Evolutionary conservation across 768 basidiomycete genomes (phyloP).

Genomic region (Serendipita vermifera): DNA sequence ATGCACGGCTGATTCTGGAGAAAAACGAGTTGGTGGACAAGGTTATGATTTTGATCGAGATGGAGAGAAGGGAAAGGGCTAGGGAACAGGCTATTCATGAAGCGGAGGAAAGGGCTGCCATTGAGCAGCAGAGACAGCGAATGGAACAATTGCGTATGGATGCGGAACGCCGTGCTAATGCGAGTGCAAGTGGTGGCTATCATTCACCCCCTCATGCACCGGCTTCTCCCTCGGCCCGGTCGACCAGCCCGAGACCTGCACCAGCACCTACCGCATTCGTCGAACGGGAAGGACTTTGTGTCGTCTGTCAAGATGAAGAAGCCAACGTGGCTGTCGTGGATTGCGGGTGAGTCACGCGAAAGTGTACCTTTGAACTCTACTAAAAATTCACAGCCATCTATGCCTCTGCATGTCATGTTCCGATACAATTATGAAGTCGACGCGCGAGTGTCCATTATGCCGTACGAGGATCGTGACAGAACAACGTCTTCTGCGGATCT

Average conservation of each 20-base stretch:
- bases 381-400: constrained; percentile 43
- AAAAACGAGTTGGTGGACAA: constrained; percentile 72
- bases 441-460: constrained; percentile 82
- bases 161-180: constrained; percentile 6
- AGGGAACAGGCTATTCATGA: constrained; percentile 35
- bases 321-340: constrained; percentile 89
- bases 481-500: constrained; percentile 66
- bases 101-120: constrained; percentile 28
- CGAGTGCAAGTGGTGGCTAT: not conserved
- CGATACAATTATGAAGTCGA: constrained; percentile 62
- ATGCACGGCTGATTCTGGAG: constrained; percentile 56
- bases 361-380: constrained; percentile 1
- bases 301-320: constrained; percentile 89
- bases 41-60: constrained; percentile 49
- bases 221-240: constrained; percentile 24
- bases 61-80: constrained; percentile 45
- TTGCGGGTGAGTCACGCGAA: constrained; percentile 56
- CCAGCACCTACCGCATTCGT: constrained; percentile 25
- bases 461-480: constrained; percentile 80
- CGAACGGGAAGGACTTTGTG: constrained; percentile 70
- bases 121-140: constrained; percentile 24
- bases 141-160: constrained; percentile 16
- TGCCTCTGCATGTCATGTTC: constrained; percentile 68
- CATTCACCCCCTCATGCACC: constrained; percentile 17
- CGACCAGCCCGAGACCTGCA: constrained; percentile 27